Conservation (phyloP, 257 asterid genomes). For the Rhazya stricta region DNA sequence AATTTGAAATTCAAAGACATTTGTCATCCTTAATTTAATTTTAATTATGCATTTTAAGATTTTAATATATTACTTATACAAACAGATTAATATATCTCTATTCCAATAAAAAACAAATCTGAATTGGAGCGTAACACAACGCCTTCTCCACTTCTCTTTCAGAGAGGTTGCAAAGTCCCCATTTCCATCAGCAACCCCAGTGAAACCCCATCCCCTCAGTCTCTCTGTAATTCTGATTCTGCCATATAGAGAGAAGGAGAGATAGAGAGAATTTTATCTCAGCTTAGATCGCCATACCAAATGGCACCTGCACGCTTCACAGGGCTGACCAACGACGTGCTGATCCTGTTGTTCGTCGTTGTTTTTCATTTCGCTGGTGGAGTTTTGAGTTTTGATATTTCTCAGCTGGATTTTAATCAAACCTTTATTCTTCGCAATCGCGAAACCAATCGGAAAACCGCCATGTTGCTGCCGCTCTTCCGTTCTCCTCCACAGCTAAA, state of each 20-base stretch:
- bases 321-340: not conserved
- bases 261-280: not conserved
- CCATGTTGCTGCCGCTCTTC: slow-evolving; percentile 40
- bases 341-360: slow-evolving; percentile 6
- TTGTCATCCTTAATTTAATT: no score
- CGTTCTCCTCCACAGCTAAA: slow-evolving; percentile 27
- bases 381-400: slow-evolving; percentile 8
- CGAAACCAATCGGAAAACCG: slow-evolving; percentile 2
- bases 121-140: not conserved
- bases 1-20: no score
- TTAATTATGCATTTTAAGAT: no score
- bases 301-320: not conserved
- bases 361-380: not conserved
- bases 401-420: slow-evolving; percentile 18
- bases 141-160: not conserved
- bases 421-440: slow-evolving; percentile 4
- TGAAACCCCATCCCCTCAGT: not conserved
- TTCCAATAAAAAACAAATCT: not conserved
- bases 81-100: no score
- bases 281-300: not conserved
- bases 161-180: not conserved
- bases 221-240: not conserved
- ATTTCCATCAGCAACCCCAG: not conserved
- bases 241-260: not conserved
- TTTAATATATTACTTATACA: no score